Evolutionary conservation across 176 grass and related monocot genomes (phyloP).

Genomic region (Oryza glumipatula): DNA sequence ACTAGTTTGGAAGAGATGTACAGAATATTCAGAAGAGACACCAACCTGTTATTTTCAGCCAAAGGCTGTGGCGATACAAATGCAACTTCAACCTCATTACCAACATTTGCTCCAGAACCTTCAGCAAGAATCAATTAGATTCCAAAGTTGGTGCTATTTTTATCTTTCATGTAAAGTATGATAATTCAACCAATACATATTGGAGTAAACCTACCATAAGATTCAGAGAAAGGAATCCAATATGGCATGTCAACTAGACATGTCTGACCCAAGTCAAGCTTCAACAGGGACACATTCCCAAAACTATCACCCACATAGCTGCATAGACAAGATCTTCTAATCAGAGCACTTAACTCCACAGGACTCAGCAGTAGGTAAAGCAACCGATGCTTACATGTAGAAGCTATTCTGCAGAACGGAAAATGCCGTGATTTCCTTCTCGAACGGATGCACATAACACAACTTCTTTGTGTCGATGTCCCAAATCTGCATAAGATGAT

Average conservation of each 20-base stretch:
- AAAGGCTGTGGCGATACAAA: conserved; percentile 66
- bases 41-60: conserved; percentile 72
- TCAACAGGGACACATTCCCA: conserved; percentile 73
- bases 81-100: conserved; percentile 47
- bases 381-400: conserved; percentile 56
- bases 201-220: conserved; percentile 55
- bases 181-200: neutral
- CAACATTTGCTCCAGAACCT: conserved; percentile 43
- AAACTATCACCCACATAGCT: conserved; percentile 76
- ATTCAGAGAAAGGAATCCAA: conserved; percentile 83
- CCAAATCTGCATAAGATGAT: conserved; percentile 58
- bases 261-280: conserved; percentile 64
- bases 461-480: conserved; percentile 70
- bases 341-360: conserved; percentile 32
- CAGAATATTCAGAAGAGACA: conserved; percentile 17
- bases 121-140: conserved; percentile 7
- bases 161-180: neutral
- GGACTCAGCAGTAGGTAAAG: neutral
- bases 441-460: conserved; percentile 54
- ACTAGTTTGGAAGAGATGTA: conserved; percentile 12
- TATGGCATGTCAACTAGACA: conserved; percentile 74
- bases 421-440: conserved; percentile 70
- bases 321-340: neutral
- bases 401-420: conserved; percentile 64
- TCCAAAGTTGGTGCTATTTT: neutral